These are phyloP conservation scores for Podila epicladia DNA, from an alignment of 192 early-diverging fungal genomes.

Conservation along the genomic window DNA sequence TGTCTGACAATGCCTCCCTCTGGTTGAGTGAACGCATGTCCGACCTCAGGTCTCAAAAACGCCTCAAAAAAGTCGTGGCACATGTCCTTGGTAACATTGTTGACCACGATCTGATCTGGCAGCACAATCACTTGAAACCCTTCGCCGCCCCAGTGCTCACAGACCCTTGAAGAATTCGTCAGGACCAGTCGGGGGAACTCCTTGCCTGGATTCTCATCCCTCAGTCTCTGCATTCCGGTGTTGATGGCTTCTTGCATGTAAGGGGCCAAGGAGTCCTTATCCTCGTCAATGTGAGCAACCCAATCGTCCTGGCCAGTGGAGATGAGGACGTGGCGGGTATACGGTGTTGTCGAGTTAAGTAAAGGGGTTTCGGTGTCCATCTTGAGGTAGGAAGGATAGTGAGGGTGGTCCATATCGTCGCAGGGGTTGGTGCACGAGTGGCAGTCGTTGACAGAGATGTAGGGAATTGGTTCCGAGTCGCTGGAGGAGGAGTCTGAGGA, in stretches of 20 bases:
- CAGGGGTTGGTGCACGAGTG: constrained; percentile 56
- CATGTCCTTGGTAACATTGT: constrained; percentile 55
- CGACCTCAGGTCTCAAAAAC: constrained; percentile 43
- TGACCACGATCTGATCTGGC: constrained; percentile 64
- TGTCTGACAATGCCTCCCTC: neutral
- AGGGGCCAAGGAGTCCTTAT: constrained; percentile 54
- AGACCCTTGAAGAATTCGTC: constrained; percentile 56
- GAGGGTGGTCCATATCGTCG: constrained; percentile 50
- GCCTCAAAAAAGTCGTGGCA: constrained; percentile 56
- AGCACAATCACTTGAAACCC: constrained; percentile 53
- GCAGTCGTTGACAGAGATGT: constrained; percentile 42
- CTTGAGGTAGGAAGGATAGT: constrained; percentile 62
- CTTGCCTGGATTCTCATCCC: constrained; percentile 15
- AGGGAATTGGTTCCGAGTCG: constrained; percentile 19
- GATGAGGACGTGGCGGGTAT: constrained; percentile 65
- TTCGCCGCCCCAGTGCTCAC: constrained; percentile 33
- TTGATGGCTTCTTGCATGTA: constrained; percentile 48
- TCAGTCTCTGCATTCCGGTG: constrained; percentile 16
- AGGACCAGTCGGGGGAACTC: constrained; percentile 53
- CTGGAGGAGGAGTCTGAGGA: constrained; percentile 10
- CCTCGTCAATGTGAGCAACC: constrained; percentile 60
- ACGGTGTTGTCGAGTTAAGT: constrained; percentile 61
- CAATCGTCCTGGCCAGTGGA: constrained; percentile 63
- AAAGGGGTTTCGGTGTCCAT: constrained; percentile 55
- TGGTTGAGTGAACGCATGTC: neutral